Conservation (phyloP, 1,139 yeast genomes). For the Sugiyamaella neomexicana region DNA sequence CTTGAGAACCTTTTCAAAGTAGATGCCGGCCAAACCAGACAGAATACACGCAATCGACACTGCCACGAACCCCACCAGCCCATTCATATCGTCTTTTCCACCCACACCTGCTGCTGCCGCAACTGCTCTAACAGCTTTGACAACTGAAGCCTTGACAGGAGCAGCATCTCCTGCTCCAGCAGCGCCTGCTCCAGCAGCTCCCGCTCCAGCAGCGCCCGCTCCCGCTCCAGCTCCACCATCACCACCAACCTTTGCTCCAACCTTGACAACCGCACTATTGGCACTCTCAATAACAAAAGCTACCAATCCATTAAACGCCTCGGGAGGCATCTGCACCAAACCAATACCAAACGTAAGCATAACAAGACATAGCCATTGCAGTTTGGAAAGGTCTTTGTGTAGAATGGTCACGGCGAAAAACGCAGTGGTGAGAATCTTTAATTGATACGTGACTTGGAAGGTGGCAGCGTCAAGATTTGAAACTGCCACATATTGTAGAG, state of each 20-base stretch:
- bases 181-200: background rate
- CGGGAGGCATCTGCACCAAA: slow-evolving; percentile 44
- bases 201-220: background rate
- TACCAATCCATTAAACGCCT: slow-evolving; percentile 30
- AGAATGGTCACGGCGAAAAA: slow-evolving; percentile 45
- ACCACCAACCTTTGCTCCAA: background rate
- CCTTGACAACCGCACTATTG: slow-evolving; percentile 18
- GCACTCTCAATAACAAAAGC: slow-evolving; percentile 23
- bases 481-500: slow-evolving; percentile 46
- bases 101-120: background rate
- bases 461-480: slow-evolving; percentile 47
- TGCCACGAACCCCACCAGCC: slow-evolving; percentile 41
- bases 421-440: slow-evolving; percentile 47
- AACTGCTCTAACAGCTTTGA: slow-evolving; percentile 5
- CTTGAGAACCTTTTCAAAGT: slow-evolving; percentile 46
- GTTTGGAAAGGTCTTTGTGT: slow-evolving; percentile 36
- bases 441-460: slow-evolving; percentile 47
- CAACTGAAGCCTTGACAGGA: slow-evolving; percentile 1
- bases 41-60: slow-evolving; percentile 43
- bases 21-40: slow-evolving; percentile 47
- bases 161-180: no score
- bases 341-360: slow-evolving; percentile 44
- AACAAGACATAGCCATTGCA: slow-evolving; percentile 43
- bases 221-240: background rate
- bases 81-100: slow-evolving; percentile 31